These are phyloP conservation scores for Debaryomyces castellii DNA, from an alignment of 805 yeast genomes.

Conservation along the genomic window DNA sequence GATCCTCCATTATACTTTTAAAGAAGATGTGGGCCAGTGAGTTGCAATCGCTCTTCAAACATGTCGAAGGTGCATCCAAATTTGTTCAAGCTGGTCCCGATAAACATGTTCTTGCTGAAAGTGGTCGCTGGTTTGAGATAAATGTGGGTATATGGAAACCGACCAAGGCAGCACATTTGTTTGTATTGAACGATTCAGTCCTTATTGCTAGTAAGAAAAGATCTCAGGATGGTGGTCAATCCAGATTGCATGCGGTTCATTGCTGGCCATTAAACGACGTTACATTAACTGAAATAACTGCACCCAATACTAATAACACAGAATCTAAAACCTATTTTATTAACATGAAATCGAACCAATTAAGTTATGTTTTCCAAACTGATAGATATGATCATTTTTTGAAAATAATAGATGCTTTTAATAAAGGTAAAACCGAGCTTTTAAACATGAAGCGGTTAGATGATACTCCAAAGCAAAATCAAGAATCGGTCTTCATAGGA, in stretches of 20 bases:
- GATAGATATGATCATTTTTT: constrained; percentile 57
- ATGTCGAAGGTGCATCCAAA: constrained; percentile 90
- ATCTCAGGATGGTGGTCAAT: constrained; percentile 24
- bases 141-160: constrained; percentile 85
- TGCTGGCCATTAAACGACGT: constrained; percentile 77
- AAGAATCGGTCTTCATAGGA: constrained; percentile 15
- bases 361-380: constrained; percentile 59
- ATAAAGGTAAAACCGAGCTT: constrained; percentile 60
- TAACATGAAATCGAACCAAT: constrained; percentile 46
- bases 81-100: constrained; percentile 73
- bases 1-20: constrained; percentile 68
- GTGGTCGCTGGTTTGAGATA: constrained; percentile 83
- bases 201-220: constrained; percentile 66
- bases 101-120: constrained; percentile 75
- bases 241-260: constrained; percentile 63
- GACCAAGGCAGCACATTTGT: constrained; percentile 70
- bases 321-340: constrained; percentile 35
- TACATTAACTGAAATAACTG: constrained; percentile 39
- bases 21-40: constrained; percentile 83
- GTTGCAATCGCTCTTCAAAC: constrained; percentile 66
- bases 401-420: constrained; percentile 53
- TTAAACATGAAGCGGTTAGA: constrained; percentile 27
- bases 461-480: constrained; percentile 12
- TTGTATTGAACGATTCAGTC: constrained; percentile 73
- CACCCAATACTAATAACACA: constrained; percentile 14